These are phyloP conservation scores for Daldinia eschscholtzii DNA, from an alignment of 2,329 filamentous ascomycete species.

Conservation along the genomic window DNA sequence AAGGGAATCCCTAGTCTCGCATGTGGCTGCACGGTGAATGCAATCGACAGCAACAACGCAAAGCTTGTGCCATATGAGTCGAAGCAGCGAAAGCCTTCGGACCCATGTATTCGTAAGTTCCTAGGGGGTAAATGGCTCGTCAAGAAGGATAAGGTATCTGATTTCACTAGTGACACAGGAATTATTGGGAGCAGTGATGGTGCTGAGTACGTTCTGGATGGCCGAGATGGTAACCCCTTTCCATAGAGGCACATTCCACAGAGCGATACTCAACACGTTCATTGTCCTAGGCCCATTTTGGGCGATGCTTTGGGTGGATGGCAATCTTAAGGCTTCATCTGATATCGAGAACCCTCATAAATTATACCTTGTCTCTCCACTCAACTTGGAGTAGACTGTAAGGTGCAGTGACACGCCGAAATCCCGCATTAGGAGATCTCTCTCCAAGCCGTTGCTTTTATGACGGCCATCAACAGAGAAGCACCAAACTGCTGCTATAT, in stretches of 20 bases:
- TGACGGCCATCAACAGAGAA: constrained; percentile 3
- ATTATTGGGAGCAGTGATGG: constrained; percentile 59
- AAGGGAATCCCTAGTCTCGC: constrained; percentile 49
- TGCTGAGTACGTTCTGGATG: constrained; percentile 56
- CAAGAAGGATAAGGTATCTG: constrained; percentile 57
- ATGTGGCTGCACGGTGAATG: constrained; percentile 60
- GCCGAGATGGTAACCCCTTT: constrained; percentile 48
- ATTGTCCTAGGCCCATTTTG: constrained; percentile 20
- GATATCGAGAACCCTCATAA: constrained; percentile 28
- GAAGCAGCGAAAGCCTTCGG: constrained; percentile 60
- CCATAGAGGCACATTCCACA: constrained; percentile 26
- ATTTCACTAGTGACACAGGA: constrained; percentile 58
- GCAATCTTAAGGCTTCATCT: constrained; percentile 12
- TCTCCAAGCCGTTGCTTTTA: constrained; percentile 7
- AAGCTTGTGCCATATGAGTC: constrained; percentile 62
- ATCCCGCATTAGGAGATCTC: background rate
- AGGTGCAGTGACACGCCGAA: constrained; percentile 16
- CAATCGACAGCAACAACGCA: constrained; percentile 61
- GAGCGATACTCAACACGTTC: constrained; percentile 30
- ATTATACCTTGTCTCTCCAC: constrained; percentile 25
- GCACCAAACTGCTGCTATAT: background rate
- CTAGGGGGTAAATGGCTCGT: constrained; percentile 58
- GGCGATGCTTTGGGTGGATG: constrained; percentile 23
- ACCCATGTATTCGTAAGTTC: constrained; percentile 62
- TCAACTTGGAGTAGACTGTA: constrained; percentile 26